A percentile compares a stretch with the other conserved stretches of the same genome.
phyloP scores from a whole-genome alignment of 2,329 filamentous ascomycete species.

The Cephalotrichum gorgonifer region DNA sequence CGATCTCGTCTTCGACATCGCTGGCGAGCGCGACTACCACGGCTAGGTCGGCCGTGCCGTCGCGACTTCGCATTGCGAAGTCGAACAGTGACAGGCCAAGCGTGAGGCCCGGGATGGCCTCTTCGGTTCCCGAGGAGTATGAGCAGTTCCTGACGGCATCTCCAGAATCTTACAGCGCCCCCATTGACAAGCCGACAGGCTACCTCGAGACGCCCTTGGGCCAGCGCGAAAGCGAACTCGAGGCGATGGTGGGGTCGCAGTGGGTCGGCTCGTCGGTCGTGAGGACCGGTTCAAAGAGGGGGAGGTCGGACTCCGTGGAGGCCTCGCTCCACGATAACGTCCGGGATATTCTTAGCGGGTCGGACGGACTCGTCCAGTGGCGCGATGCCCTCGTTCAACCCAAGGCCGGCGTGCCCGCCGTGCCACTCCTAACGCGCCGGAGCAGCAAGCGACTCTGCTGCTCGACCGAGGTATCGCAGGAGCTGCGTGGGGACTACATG shows the following conservation, averaged over 20 bases:
- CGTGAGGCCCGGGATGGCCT: constrained; percentile 40
- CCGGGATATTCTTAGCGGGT: constrained; percentile 44
- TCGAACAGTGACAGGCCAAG: constrained; percentile 44
- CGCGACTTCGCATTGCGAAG: constrained; percentile 54
- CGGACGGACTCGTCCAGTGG: constrained; percentile 18
- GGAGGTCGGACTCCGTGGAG: constrained; percentile 48
- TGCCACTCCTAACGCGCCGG: not conserved
- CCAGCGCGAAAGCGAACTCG: constrained; percentile 34
- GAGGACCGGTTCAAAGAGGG: constrained; percentile 43
- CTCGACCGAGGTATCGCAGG: constrained; percentile 5
- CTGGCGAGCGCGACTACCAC: constrained; percentile 49
- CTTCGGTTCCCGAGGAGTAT: constrained; percentile 47
- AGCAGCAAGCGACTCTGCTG: constrained; percentile 5
- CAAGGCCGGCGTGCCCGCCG: not conserved
- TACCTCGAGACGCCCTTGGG: constrained; percentile 36
- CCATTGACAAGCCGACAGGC: constrained; percentile 39
- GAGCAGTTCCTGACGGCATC: constrained; percentile 41
- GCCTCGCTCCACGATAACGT: constrained; percentile 56
- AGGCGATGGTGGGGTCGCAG: constrained; percentile 19
- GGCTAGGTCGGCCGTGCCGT: constrained; percentile 41
- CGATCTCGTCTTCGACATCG: constrained; percentile 52
- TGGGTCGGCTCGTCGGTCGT: constrained; percentile 14
- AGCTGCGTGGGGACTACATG: constrained; percentile 1
- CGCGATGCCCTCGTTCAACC: constrained; percentile 27
- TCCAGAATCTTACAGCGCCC: constrained; percentile 45